phyloP scores from a whole-genome alignment of 305 asterid species.

The Andrographis paniculata region DNA sequence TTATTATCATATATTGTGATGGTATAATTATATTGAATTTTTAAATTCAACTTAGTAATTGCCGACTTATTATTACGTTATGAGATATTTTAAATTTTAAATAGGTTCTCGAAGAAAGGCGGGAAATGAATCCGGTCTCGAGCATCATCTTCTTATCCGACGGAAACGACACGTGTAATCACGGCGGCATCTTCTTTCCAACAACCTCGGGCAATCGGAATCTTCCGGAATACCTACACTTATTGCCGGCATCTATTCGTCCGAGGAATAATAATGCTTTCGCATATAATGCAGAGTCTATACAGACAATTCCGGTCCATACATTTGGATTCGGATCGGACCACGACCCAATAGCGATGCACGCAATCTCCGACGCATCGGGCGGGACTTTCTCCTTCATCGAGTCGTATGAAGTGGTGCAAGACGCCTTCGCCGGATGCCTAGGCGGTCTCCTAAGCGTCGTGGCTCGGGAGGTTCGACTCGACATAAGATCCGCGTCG shows the following conservation, averaged over 20 bases:
- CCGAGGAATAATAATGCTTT: constrained; percentile 1
- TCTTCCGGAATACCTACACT: constrained; percentile 12
- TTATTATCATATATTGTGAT: no score
- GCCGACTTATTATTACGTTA: no score
- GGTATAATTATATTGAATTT: no score
- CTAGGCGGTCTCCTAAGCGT: constrained; percentile 54
- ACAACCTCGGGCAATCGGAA: not conserved
- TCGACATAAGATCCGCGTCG: constrained; percentile 27
- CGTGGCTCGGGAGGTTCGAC: constrained; percentile 31
- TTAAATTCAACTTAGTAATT: no score
- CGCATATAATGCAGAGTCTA: not conserved
- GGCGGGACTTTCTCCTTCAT: constrained; percentile 54
- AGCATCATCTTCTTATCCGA: constrained; percentile 52
- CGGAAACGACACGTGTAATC: constrained; percentile 34
- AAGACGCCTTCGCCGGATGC: constrained; percentile 53
- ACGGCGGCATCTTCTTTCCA: not conserved
- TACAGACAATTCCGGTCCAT: constrained; percentile 31
- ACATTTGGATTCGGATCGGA: constrained; percentile 56
- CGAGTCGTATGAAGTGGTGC: constrained; percentile 38
- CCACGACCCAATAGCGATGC: constrained; percentile 50
- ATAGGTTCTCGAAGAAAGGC: constrained; percentile 37
- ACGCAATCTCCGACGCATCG: constrained; percentile 41
- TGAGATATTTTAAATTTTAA: no score
- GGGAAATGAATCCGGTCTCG: constrained; percentile 25
- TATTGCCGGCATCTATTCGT: constrained; percentile 29